Percentiles rank a stretch among this genome's conserved stretches.
Conservation (phyloP, 495 filamentous ascomycete genomes). For the Talaromyces stipitatus region DNA sequence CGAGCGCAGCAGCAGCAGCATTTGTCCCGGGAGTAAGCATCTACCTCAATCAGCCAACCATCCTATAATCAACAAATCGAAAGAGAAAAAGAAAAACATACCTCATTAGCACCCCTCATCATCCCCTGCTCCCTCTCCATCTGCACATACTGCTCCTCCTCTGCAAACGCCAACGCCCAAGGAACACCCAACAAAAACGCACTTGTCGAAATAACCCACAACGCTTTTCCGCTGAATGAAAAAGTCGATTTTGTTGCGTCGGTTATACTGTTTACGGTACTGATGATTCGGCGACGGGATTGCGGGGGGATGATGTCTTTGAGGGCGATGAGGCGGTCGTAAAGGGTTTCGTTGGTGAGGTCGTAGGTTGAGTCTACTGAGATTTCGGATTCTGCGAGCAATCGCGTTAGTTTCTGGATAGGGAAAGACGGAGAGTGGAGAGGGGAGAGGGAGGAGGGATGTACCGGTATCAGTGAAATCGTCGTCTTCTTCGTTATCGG, state of each 20-base stretch:
- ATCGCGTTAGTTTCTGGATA: not conserved
- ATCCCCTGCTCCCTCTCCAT: constrained; percentile 96
- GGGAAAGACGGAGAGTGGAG: constrained; percentile 22
- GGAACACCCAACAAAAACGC: constrained; percentile 87
- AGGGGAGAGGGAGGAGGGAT: constrained; percentile 9
- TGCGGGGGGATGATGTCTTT: constrained; percentile 87
- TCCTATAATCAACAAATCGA: not conserved
- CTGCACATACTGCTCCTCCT: constrained; percentile 92
- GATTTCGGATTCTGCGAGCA: constrained; percentile 43
- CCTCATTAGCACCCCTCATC: constrained; percentile 74
- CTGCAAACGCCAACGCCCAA: constrained; percentile 82
- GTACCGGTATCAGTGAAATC: constrained; percentile 87
- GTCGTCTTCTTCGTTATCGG: constrained; percentile 76
- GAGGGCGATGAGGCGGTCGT: constrained; percentile 76
- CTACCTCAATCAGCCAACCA: constrained; percentile 12
- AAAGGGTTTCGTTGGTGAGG: constrained; percentile 52
- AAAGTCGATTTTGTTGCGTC: constrained; percentile 54
- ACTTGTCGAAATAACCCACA: constrained; percentile 83
- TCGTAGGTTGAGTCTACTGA: constrained; percentile 40
- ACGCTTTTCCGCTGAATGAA: constrained; percentile 65
- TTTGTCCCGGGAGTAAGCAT: constrained; percentile 39
- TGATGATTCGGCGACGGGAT: constrained; percentile 60
- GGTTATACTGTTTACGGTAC: constrained; percentile 48
- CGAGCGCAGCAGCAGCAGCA: constrained; percentile 7
- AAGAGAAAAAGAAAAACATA: constrained; percentile 26